Conservation (phyloP, 2,329 filamentous ascomycete species). For the Nemania sp. region DNA sequence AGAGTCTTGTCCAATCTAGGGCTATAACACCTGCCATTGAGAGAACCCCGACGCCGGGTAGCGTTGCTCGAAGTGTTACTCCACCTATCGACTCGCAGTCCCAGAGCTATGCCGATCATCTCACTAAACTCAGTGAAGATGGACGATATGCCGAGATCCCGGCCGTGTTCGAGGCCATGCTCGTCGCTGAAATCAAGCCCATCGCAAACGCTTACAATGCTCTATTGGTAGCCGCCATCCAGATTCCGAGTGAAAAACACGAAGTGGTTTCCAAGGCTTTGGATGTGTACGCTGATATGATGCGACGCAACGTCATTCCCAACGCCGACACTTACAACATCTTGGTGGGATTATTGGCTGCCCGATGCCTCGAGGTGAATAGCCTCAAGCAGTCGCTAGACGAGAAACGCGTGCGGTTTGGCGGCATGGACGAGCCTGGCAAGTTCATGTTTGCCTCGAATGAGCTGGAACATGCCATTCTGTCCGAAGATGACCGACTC, state of each 20-base stretch:
- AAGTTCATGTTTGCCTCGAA: conserved; percentile 84
- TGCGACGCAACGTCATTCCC: conserved; percentile 83
- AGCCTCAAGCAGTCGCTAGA: conserved; percentile 79
- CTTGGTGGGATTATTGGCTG: conserved; percentile 83
- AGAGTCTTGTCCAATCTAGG: conserved; percentile 56
- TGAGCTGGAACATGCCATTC: conserved; percentile 86
- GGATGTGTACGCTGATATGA: conserved; percentile 97
- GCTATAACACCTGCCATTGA: conserved; percentile 57
- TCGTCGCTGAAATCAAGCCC: conserved; percentile 83
- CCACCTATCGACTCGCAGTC: conserved; percentile 73
- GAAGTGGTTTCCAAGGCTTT: conserved; percentile 91
- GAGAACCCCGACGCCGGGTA: conserved; percentile 58
- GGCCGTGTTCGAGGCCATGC: conserved; percentile 88
- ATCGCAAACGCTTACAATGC: conserved; percentile 92
- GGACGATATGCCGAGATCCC: conserved; percentile 89
- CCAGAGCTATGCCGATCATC: conserved; percentile 79
- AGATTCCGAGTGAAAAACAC: conserved; percentile 81
- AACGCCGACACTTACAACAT: conserved; percentile 90
- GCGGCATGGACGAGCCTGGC: conserved; percentile 75
- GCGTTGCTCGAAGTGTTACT: conserved; percentile 68
- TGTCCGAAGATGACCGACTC: conserved; percentile 88
- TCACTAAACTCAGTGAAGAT: conserved; percentile 77
- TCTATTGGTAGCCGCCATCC: conserved; percentile 84
- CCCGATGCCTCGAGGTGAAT: conserved; percentile 82
- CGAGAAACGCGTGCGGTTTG: conserved; percentile 82